Percentiles rank a stretch among this genome's conserved stretches.
phyloP scores from a whole-genome alignment of 2,329 filamentous ascomycete genomes.

The Alternaria sp. region DNA sequence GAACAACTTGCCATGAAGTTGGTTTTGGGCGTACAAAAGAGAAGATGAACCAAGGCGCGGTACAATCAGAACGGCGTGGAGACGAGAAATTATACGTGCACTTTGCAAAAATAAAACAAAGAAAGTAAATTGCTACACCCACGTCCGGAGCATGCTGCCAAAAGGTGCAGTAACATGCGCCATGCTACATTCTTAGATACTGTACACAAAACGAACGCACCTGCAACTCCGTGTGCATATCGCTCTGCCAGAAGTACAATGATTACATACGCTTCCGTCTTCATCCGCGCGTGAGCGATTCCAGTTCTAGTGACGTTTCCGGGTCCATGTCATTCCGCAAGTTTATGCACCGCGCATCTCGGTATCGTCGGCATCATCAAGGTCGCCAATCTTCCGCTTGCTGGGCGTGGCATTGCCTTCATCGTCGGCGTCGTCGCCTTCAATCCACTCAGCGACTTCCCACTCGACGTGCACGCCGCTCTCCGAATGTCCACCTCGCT shows the following conservation, averaged over 20 bases:
- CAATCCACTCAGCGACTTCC: constrained; percentile 77
- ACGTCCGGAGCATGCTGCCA: not conserved
- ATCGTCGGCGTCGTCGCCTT: constrained; percentile 52
- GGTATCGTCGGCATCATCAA: constrained; percentile 41
- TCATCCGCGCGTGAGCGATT: constrained; percentile 40
- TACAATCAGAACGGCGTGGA: not conserved
- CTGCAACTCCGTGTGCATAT: constrained; percentile 28
- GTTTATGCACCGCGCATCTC: constrained; percentile 43
- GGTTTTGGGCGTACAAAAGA: not conserved
- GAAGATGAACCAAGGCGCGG: not conserved
- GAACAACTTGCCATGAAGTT: not conserved
- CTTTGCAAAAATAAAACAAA: not conserved
- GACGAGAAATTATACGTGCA: not conserved
- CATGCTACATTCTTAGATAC: constrained; percentile 17
- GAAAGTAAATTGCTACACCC: constrained; percentile 1
- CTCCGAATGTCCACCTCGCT: constrained; percentile 68
- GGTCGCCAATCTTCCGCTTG: constrained; percentile 50
- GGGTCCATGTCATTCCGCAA: constrained; percentile 8
- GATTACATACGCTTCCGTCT: constrained; percentile 22
- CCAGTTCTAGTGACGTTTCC: constrained; percentile 30
- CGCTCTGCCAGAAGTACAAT: constrained; percentile 18
- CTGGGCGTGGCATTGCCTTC: constrained; percentile 36
- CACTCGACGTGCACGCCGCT: constrained; percentile 76
- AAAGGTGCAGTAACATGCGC: constrained; percentile 21
- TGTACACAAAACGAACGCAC: constrained; percentile 24